A percentile compares a stretch with the other conserved stretches of the same genome.
Evolutionary conservation across 2,329 filamentous ascomycete species (phyloP).

Genomic region (Penicillium sumatraense): DNA sequence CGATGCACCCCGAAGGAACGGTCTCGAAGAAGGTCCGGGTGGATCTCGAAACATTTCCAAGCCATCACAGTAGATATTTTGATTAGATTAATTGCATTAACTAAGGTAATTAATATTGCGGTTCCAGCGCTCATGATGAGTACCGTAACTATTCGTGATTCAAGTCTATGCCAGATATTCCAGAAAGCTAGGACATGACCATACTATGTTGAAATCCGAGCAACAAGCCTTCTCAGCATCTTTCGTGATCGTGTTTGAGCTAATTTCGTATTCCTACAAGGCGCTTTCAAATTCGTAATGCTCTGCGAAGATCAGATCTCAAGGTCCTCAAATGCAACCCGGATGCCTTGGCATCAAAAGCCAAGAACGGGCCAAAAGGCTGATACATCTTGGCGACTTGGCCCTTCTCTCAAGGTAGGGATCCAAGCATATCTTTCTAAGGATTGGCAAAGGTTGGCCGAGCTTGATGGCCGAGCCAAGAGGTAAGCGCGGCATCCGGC

Average conservation of each 20-base stretch:
- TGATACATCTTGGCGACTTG: background rate
- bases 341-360: slow-evolving; percentile 3
- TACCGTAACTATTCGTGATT: too few relatives aligned
- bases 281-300: background rate
- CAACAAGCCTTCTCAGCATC: too few relatives aligned
- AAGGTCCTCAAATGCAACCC: slow-evolving; percentile 5
- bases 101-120: too few relatives aligned
- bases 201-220: too few relatives aligned
- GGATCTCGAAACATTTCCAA: slow-evolving; percentile 28
- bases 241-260: too few relatives aligned
- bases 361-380: slow-evolving; percentile 2
- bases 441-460: slow-evolving; percentile 2
- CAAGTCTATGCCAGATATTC: too few relatives aligned
- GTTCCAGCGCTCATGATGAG: too few relatives aligned
- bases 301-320: background rate
- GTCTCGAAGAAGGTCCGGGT: slow-evolving; percentile 35
- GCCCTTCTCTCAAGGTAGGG: background rate
- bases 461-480: slow-evolving; percentile 4
- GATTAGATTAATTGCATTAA: too few relatives aligned
- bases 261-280: background rate
- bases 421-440: background rate
- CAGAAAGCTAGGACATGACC: too few relatives aligned
- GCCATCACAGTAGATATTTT: background rate
- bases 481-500: background rate
- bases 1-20: slow-evolving; percentile 29